phyloP scores from a whole-genome alignment of 2,329 filamentous ascomycete species.

The Raffaelea arxii region DNA sequence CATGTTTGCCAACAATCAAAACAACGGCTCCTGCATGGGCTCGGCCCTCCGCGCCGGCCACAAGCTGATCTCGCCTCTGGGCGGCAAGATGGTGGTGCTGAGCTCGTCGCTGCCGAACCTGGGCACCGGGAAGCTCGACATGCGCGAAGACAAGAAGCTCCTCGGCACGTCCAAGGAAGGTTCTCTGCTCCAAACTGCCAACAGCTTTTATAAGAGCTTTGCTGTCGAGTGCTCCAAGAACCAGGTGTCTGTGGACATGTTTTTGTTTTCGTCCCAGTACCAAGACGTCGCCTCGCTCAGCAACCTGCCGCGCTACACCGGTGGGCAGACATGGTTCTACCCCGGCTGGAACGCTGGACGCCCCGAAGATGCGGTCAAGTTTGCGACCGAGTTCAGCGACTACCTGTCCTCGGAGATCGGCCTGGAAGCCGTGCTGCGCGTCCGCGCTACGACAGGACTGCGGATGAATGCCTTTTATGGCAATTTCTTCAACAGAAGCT shows the following conservation, averaged over 20 bases:
- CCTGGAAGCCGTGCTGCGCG: slow-evolving; percentile 87
- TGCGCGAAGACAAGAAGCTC: slow-evolving; percentile 93
- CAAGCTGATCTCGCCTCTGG: slow-evolving; percentile 88
- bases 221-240: slow-evolving; percentile 98
- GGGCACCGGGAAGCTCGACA: slow-evolving; percentile 80
- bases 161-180: slow-evolving; percentile 91
- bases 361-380: slow-evolving; percentile 93
- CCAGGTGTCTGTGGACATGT: slow-evolving; percentile 98
- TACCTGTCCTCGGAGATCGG: slow-evolving; percentile 96
- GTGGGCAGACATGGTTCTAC: slow-evolving; percentile 97
- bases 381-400: slow-evolving; percentile 92
- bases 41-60: slow-evolving; percentile 87
- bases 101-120: slow-evolving; percentile 84
- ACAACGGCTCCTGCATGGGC: slow-evolving; percentile 84
- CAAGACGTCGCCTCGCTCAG: slow-evolving; percentile 95
- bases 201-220: slow-evolving; percentile 98
- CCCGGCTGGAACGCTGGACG: slow-evolving; percentile 94
- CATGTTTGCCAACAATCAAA: slow-evolving; percentile 96
- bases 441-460: slow-evolving; percentile 86
- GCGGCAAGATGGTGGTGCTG: slow-evolving; percentile 89
- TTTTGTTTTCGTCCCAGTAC: slow-evolving; percentile 90
- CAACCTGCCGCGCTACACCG: slow-evolving; percentile 91
- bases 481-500: slow-evolving; percentile 98
- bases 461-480: slow-evolving; percentile 98
- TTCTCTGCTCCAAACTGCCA: slow-evolving; percentile 77